Base-by-base conservation (phyloP, 2,329 filamentous ascomycete genomes). In the Xylaria sp. region DNA sequence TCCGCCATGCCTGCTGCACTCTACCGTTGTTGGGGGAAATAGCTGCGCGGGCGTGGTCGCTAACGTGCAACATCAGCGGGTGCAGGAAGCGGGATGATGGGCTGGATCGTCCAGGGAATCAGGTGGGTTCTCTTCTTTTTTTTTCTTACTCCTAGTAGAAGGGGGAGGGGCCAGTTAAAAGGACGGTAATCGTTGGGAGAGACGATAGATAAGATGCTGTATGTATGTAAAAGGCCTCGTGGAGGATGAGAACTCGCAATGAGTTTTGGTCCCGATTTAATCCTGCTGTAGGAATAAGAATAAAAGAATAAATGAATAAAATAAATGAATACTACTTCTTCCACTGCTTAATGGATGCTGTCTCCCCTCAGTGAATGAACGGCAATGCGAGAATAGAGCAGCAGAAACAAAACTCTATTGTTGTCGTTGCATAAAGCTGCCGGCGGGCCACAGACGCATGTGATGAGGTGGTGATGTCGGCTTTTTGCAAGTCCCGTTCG, bases 1-100 rank as follows among this genome's bases (percentile, higher is more conserved):
- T 71, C 61, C 16, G 60, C 53, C 56, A 59, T 55, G 35, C 62
- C 58, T 55, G 68, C 66, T 49, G 60, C 23, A 30, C 23, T 30
- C 23, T 30, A 30, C 23, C 23, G 61, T 49, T 58, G 62, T 35
- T 73, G 68, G 53, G 67, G 56, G 16, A 72, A 72, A 63, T 74
- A 73, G 60, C 65, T 66, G 46, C 59, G 66, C 42, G 67, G 65
- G 48, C 54, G 54, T 54, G 50, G 66, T 58, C 60, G 60, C 39
- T 59, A 63, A 55, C 56, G 54, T 51, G 59, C 61, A 57, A 63
- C 59, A 57, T 54, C 53, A 54, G 59, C 35, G 18, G 59, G 13
- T 9, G 59, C 18, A 44, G 62, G 19, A 42, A 39, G 54, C 55
- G 30, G 4, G 49, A 35, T 30, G 23, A 34, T 10, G 8, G 49